A percentile compares a stretch with the other conserved stretches of the same genome.
phyloP scores from a whole-genome alignment of 768 basidiomycete species.

The Suillus decipiens region DNA sequence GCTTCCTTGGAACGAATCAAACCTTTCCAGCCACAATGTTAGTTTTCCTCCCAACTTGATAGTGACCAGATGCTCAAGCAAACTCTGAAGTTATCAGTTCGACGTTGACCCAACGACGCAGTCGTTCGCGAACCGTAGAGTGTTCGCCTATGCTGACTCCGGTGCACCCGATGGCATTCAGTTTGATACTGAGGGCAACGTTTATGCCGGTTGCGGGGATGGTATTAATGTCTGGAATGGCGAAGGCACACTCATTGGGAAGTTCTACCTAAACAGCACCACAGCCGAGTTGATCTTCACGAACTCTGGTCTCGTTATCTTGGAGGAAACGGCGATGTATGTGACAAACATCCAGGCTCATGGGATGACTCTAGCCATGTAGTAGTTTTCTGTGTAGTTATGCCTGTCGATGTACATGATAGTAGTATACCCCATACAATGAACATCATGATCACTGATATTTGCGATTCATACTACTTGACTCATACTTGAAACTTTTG shows the following conservation, averaged over 20 bases:
- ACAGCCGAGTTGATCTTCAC: constrained; percentile 12
- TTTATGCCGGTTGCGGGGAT: constrained; percentile 64
- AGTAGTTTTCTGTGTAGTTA: background rate
- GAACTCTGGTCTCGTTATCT: constrained; percentile 11
- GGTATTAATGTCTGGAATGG: constrained; percentile 49
- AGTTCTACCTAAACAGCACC: constrained; percentile 49
- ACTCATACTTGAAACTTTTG: no score
- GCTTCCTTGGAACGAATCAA: constrained; percentile 21
- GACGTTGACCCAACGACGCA: constrained; percentile 57
- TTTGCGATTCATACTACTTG: no score
- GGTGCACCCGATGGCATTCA: constrained; percentile 68
- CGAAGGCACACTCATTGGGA: constrained; percentile 57
- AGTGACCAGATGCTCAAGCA: constrained; percentile 1
- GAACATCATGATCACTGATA: no score
- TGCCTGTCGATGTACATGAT: background rate
- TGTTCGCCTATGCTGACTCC: constrained; percentile 63
- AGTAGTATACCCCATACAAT: no score
- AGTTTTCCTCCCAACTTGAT: background rate
- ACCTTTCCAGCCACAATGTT: constrained; percentile 29
- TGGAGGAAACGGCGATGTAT: constrained; percentile 9
- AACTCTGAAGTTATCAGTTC: constrained; percentile 53
- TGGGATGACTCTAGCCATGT: constrained; percentile 4
- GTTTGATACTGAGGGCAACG: constrained; percentile 59
- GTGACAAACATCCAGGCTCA: constrained; percentile 10
- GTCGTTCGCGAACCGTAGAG: constrained; percentile 54